A percentile compares a stretch with the other conserved stretches of the same genome.
Evolutionary conservation across 2,329 filamentous ascomycete genomes (phyloP).

Genomic region (Cadophora luteo-olivacea): DNA sequence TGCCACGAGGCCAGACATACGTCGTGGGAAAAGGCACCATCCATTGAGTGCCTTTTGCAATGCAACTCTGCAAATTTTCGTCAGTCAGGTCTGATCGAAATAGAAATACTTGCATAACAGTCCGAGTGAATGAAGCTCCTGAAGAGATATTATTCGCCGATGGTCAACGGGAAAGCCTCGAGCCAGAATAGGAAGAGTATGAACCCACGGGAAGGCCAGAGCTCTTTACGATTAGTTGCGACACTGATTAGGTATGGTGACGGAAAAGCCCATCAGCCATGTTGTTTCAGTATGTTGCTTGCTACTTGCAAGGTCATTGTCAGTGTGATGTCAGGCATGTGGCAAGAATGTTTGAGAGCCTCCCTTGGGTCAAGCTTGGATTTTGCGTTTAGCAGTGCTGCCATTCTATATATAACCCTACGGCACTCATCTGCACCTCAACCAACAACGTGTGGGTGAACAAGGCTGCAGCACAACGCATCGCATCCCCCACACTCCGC

Average conservation of each 20-base stretch:
- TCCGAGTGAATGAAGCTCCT: background rate
- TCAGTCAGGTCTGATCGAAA: background rate
- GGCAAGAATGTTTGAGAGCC: background rate
- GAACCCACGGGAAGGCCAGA: background rate
- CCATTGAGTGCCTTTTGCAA: background rate
- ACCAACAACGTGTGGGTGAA: background rate
- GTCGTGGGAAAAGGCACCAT: background rate
- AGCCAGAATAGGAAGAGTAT: background rate
- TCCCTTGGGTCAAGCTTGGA: background rate
- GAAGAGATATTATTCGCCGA: background rate
- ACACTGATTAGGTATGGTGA: background rate
- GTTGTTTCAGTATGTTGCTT: background rate
- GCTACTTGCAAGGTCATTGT: background rate
- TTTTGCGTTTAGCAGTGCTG: conserved; percentile 6
- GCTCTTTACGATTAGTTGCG: background rate
- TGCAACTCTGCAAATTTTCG: background rate
- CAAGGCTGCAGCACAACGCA: conserved; percentile 1
- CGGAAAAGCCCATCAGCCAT: background rate
- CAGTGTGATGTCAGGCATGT: background rate
- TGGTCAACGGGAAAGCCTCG: background rate
- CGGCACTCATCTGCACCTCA: background rate
- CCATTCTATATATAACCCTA: background rate
- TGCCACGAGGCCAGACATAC: background rate
- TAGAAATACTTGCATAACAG: conserved; percentile 6
- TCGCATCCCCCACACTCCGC: background rate